Conservation (phyloP, 2,329 filamentous ascomycete genomes). For the Neonectria coccinea region DNA sequence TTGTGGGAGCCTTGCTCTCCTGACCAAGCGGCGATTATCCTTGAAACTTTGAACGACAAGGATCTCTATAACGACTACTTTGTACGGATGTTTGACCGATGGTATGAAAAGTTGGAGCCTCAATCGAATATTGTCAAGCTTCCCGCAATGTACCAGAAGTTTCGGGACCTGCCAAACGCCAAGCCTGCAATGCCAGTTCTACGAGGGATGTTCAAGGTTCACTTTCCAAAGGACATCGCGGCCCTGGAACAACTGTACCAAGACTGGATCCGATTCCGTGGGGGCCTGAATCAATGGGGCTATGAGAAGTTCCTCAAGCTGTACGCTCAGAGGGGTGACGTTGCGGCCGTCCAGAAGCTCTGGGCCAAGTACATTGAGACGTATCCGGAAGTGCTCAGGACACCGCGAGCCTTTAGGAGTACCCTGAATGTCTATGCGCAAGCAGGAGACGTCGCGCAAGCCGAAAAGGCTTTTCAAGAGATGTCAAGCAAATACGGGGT, state of each 20-base stretch:
- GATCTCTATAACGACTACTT: conserved; percentile 60
- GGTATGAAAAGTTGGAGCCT: conserved; percentile 44
- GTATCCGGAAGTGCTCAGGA: conserved; percentile 51
- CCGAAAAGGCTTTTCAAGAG: conserved; percentile 71
- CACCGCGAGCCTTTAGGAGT: conserved; percentile 61
- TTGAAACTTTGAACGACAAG: conserved; percentile 54
- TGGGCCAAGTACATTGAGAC: conserved; percentile 57
- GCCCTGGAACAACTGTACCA: conserved; percentile 60
- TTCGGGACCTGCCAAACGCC: conserved; percentile 56
- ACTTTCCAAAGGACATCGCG: conserved; percentile 51
- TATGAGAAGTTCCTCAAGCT: conserved; percentile 63
- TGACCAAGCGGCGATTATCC: conserved; percentile 51
- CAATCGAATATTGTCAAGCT: conserved; percentile 50
- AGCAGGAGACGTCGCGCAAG: conserved; percentile 71
- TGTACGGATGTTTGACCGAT: conserved; percentile 47
- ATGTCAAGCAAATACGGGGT: conserved; percentile 68
- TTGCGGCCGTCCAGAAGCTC: conserved; percentile 57
- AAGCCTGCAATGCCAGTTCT: conserved; percentile 55
- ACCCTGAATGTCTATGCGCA: conserved; percentile 79
- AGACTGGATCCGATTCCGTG: conserved; percentile 61
- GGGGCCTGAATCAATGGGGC: conserved; percentile 56
- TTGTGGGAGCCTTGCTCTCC: conserved; percentile 51
- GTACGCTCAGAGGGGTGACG: conserved; percentile 61
- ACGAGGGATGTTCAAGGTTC: conserved; percentile 59
- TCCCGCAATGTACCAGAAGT: conserved; percentile 58